phyloP scores from a whole-genome alignment of 2,329 filamentous ascomycete genomes.

The Saccharata proteae region DNA sequence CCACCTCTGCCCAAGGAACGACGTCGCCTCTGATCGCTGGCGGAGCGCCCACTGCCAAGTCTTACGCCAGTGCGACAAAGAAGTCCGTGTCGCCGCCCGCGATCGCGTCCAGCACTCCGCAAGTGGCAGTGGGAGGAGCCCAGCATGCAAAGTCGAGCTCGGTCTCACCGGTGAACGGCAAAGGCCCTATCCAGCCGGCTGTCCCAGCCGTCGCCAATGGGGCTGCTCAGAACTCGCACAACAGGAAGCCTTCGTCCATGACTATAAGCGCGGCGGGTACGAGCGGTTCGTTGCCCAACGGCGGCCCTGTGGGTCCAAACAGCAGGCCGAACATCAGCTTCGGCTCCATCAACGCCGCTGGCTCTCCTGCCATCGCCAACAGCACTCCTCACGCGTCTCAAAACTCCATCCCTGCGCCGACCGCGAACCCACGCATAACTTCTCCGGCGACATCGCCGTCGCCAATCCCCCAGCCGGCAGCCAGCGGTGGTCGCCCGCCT shows the following conservation, averaged over 20 bases:
- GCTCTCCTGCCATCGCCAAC: slow-evolving; percentile 49
- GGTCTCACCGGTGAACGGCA: slow-evolving; percentile 76
- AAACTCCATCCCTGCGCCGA: slow-evolving; percentile 42
- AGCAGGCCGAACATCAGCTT: slow-evolving; percentile 60
- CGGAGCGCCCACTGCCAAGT: slow-evolving; percentile 44
- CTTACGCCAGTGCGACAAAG: slow-evolving; percentile 52
- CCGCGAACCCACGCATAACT: slow-evolving; percentile 56
- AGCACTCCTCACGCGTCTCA: slow-evolving; percentile 57
- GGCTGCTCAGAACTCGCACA: slow-evolving; percentile 51
- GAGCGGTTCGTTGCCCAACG: slow-evolving; percentile 65
- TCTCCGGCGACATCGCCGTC: slow-evolving; percentile 84
- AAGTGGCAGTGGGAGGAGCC: slow-evolving; percentile 42
- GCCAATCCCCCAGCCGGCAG: slow-evolving; percentile 80
- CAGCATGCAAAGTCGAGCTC: slow-evolving; percentile 28
- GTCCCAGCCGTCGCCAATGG: slow-evolving; percentile 54
- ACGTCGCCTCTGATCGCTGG: slow-evolving; percentile 40
- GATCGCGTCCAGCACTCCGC: slow-evolving; percentile 39
- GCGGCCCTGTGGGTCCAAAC: slow-evolving; percentile 49
- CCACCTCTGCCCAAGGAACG: slow-evolving; percentile 37
- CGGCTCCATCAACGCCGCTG: slow-evolving; percentile 57
- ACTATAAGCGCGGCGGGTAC: slow-evolving; percentile 80
- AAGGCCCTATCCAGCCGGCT: slow-evolving; percentile 56
- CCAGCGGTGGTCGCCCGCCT: slow-evolving; percentile 73
- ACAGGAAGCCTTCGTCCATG: slow-evolving; percentile 76
- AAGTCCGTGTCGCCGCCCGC: slow-evolving; percentile 36